Conservation (phyloP, 768 basidiomycete species). For the Arthromyces matolae region DNA sequence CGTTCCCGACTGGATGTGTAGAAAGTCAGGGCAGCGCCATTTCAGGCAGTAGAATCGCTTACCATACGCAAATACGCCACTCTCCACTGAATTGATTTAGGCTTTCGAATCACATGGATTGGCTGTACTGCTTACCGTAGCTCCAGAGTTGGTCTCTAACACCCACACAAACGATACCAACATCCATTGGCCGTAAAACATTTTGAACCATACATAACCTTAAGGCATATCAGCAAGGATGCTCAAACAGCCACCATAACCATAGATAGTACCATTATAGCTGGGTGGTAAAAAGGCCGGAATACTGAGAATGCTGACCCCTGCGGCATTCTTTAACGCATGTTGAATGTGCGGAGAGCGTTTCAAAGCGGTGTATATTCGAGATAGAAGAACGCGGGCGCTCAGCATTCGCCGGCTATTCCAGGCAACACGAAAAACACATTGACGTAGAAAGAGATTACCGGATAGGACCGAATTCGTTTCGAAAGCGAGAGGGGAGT, state of each 20-base stretch:
- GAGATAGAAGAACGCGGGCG: slow-evolving; percentile 30
- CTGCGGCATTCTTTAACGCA: slow-evolving; percentile 42
- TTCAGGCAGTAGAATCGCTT: slow-evolving; percentile 9
- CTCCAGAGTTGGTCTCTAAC: slow-evolving; percentile 49
- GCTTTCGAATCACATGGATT: not conserved
- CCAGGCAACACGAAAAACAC: slow-evolving; percentile 18
- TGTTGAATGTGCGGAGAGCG: slow-evolving; percentile 43
- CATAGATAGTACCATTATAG: slow-evolving; percentile 26
- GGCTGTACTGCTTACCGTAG: slow-evolving; percentile 28
- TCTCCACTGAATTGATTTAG: slow-evolving; percentile 29
- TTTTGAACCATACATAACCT: slow-evolving; percentile 37
- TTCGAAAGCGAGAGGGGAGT: not conserved
- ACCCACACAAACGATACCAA: slow-evolving; percentile 49
- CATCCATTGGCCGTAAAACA: slow-evolving; percentile 46
- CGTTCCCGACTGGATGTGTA: slow-evolving; percentile 25
- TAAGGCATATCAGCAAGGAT: not conserved
- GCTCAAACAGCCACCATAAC: not conserved
- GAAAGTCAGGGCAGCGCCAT: not conserved
- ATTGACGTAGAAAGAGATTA: not conserved
- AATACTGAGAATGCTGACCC: slow-evolving; percentile 38
- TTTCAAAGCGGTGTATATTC: slow-evolving; percentile 23
- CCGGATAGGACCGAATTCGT: not conserved
- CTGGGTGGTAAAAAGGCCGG: slow-evolving; percentile 39
- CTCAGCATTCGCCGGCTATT: slow-evolving; percentile 24
- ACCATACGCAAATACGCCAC: slow-evolving; percentile 43